phyloP scores from a whole-genome alignment of 73 alveolate genomes.

The Paramecium octaurelia region DNA sequence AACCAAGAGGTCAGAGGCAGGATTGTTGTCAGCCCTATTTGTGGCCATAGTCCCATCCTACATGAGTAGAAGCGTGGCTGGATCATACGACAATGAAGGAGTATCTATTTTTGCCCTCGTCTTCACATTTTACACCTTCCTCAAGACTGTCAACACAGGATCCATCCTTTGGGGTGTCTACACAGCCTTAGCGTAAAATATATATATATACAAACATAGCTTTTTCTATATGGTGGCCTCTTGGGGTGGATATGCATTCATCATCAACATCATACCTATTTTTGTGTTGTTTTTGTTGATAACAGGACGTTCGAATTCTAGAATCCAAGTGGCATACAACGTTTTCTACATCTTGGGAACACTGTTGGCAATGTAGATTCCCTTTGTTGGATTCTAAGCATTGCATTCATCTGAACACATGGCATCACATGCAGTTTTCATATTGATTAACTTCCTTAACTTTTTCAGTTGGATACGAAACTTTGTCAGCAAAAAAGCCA shows the following conservation, averaged over 20 bases:
- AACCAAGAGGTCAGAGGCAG: constrained; percentile 97
- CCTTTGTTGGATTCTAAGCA: constrained; percentile 88
- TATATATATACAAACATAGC: background rate
- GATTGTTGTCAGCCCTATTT: constrained; percentile 95
- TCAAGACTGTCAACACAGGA: constrained; percentile 86
- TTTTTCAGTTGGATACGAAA: constrained; percentile 74
- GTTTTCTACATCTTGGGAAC: constrained; percentile 90
- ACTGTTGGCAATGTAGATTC: constrained; percentile 91
- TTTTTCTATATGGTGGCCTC: constrained; percentile 88
- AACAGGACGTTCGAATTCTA: constrained; percentile 83
- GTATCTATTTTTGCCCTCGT: constrained; percentile 89
- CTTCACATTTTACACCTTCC: constrained; percentile 81
- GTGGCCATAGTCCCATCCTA: constrained; percentile 97
- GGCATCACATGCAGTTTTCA: constrained; percentile 89
- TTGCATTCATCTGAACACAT: constrained; percentile 84
- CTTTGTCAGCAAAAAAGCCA: constrained; percentile 69
- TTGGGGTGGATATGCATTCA: constrained; percentile 97
- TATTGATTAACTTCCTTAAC: constrained; percentile 68
- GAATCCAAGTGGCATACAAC: constrained; percentile 87
- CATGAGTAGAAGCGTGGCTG: constrained; percentile 98
- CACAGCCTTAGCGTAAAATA: constrained; percentile 60
- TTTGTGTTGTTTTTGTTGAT: constrained; percentile 81
- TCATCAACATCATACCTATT: constrained; percentile 89
- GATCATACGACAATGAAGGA: constrained; percentile 97
- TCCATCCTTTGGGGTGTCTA: constrained; percentile 74